These are phyloP conservation scores for Physocladia obscura DNA, from an alignment of 192 early-diverging fungal species.

Conservation along the genomic window DNA sequence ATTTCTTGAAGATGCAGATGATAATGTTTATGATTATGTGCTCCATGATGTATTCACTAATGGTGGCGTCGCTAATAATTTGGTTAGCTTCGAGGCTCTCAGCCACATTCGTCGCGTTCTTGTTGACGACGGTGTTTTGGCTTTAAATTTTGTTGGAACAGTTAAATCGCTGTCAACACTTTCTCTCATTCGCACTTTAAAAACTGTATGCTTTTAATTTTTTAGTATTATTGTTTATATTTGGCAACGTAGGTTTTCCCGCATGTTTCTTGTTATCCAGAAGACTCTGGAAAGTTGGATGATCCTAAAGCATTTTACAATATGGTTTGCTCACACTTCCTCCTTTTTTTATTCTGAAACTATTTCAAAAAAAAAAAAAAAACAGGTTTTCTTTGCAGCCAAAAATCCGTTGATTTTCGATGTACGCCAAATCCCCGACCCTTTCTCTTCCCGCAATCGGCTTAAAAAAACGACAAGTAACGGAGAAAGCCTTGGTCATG, in stretches of 20 bases:
- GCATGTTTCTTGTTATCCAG: conserved; percentile 66
- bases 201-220: neutral
- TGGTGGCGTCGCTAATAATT: conserved; percentile 67
- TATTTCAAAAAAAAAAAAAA: neutral
- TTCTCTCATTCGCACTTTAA: conserved; percentile 59
- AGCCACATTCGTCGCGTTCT: conserved; percentile 64
- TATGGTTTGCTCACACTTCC: conserved; percentile 42
- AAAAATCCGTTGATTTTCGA: conserved; percentile 47
- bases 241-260: conserved; percentile 63
- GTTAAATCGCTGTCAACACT: conserved; percentile 53
- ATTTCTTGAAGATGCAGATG: conserved; percentile 62
- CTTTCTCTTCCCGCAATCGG: neutral
- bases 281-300: conserved; percentile 42
- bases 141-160: conserved; percentile 81
- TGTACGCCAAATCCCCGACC: conserved; percentile 32
- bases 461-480: conserved; percentile 23
- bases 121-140: conserved; percentile 73
- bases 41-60: conserved; percentile 95
- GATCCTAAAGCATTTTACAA: conserved; percentile 52
- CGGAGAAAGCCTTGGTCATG: conserved; percentile 32
- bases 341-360: conserved; percentile 3
- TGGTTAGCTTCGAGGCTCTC: conserved; percentile 77
- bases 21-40: conserved; percentile 73
- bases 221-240: too few relatives aligned
- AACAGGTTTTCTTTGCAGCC: conserved; percentile 66